Base-by-base conservation (phyloP, 2,329 filamentous ascomycete genomes). In the Dactylellina parvicollis region DNA sequence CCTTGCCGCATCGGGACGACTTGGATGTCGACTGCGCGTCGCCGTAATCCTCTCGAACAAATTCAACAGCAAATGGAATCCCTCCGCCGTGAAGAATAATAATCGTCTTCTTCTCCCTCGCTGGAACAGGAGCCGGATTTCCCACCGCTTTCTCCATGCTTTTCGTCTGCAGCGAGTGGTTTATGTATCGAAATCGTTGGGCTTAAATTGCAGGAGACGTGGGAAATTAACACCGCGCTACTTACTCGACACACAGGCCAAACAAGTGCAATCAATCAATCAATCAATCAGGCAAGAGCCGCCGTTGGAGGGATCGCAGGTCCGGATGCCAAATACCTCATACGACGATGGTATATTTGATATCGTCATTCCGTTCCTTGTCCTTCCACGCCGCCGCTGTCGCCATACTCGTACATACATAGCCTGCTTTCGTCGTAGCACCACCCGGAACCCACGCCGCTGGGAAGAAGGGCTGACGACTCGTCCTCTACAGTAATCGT, bases 301-400 rank as follows among this genome's bases (percentile, higher is more conserved):
- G 30, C 32, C n/a, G 49, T 36, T 54, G 28, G 40, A 40, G 24
- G 67, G 67, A 72, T 72, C 67, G 67, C 40, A 72, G 59, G 57
- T 64, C 67, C 67, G 67, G 54, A 72, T 72, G 67, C 67, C 67
- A 72, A 72, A 72, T 72, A 64, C 67, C 67, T 65, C 67, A 72
- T 36, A n/a, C n/a, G n/a, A n/a, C n/a, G n/a, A n/a, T n/a, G n/a
- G n/a, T n/a, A n/a, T n/a, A n/a, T n/a, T n/a, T 40, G 40, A 61
- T 47, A 28, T 67, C 52, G 52, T 52, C 50, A 57, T 59, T 72
- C 50, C 44, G 32, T 50, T 66, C 38, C 50, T 46, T 62, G 50
- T 44, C 59, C 28, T 56, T 38, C 40, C 42, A 47, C 24, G 42
- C 42, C 10, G 16, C 42, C 34, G 44, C 12, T 50, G 47, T 50